Evolutionary conservation across 257 asterid species (phyloP), one percentile per base, ranked within the genome.

Genomic region (Coffea canephora): DNA sequence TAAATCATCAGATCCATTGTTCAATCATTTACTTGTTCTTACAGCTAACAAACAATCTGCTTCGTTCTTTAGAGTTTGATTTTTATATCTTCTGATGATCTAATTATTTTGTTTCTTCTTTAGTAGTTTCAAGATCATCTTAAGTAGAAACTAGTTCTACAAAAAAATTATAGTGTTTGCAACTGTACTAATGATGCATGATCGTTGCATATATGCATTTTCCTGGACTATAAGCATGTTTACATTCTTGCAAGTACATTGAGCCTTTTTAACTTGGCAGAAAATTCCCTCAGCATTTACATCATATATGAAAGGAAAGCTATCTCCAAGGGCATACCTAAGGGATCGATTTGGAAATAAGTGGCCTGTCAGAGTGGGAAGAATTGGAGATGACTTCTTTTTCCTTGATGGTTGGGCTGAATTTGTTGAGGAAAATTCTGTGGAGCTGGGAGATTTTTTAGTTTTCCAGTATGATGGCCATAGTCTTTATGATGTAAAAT

Each of bases 391-490:
- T 19, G 34, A 14, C 23, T 75, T 82, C 80, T 84, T 69, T 64
- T 87, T 87, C 39, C 52, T 46, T 0, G 64, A 82, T 36, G 88
- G 88, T 70, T 87, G 86, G 86, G 68, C 13, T 66, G 55, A 82
- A 18, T 87, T 78, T 23, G 77, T 79, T 25, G 1, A 64, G 23
- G 90, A 69, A 23, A 82, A 84, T 72, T 52, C 27, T 54, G 43
- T 87, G 18, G 27, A 61, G 66, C 0, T n/a, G 3, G 82, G 85
- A 8, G 79, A 87, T n/a, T 19, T 27, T n/a, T 23, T 87, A 54
- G 71, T 75, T 19, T 84, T 82, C 41, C 50, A 71, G 19, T 75
- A 59, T 73, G 43, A 18, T 73, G 77, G 78, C 46, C 19, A 45
- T 5, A 67, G 68, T 19, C 1, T 82, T 61, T 81, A 80, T 25